Evolutionary conservation across 352 stramenopile genomes (phyloP), one percentile per base, ranked within the genome.

Genomic region (Phytophthora agathidicida): DNA sequence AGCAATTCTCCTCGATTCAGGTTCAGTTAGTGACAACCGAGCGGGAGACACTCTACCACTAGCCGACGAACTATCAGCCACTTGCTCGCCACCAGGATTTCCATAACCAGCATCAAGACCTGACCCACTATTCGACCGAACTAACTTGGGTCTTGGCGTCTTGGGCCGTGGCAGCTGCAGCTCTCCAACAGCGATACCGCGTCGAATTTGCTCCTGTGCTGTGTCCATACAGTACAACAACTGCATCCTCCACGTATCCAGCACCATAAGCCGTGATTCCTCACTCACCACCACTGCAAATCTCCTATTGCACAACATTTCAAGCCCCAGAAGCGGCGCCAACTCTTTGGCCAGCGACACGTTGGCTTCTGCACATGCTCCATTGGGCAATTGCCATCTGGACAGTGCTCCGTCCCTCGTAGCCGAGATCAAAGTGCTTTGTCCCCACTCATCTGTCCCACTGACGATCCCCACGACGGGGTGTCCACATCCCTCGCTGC

Each of bases 221-320:
- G 84, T 93, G 48, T 93, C 80, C 23, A 89, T 71, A 23, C 84
- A 93, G 33, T 86, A 89, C 7, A 91, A 37, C 47, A 93, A 11
- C 36, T 52, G 56, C 66, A 93, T 84, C 35, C 76, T 86, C 82
- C 82, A 93, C 46, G 80, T 84, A 53, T 93, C 84, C 35, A 91
- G 39, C 24, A 91, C 81, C 82, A 91, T 91, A 37, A 91, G 82
- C 4, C 82, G 77, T 7, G 82, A 83, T 24, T 88, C 74, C 38
- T 85, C 76, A 23, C 82, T 86, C 51, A 83, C 86, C 16, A 91
- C 77, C 7, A 93, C 73, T 1, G 84, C 80, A 57, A 83, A 93
- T 7, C 81, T 60, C 19, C 62, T 71, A 54, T 93, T 91, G 49
- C 77, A 85, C 24, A 91, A 70, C 78, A 91, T 90, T 49, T 89